Base-by-base conservation (phyloP, 208 protist species). In the Acanthamoeba divionensis region DNA sequence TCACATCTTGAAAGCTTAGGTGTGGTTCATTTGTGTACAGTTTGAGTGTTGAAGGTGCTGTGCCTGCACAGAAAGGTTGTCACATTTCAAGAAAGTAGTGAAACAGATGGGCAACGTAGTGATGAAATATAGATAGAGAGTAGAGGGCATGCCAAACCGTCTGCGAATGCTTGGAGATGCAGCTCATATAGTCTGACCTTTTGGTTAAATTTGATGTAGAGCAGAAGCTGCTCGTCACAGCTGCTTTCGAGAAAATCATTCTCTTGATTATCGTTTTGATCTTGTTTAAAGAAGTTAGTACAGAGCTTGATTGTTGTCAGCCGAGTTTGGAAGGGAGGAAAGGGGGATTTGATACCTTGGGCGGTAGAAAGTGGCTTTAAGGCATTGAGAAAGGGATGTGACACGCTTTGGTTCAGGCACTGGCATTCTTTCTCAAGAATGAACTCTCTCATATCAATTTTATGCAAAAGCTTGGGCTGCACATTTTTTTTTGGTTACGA, bases 381-480 rank as follows among this genome's bases (percentile, higher is more conserved):
- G n/a, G 55, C 21, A 33, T 4, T 8, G 2, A n/a, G 10, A 50
- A 79, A 79, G 3, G 47, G 44, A 31, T 79, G 69, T 24, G 7
- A 24, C 26, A 50, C 31, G 69, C 69, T 79, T 21, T 79, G 47
- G 33, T 79, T 79, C 47, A 79, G 69, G 44, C 69, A 79, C 45
- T 79, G 69, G 21, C 69, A 79, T n/a, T 44, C 69, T 24, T 79
- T 50, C n/a, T 29, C 47, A 13, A 79, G 47, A 2, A 79, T 55
- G 47, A 44, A 79, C 15, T 79, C 69, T 0, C 69, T 50, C 13
- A 79, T 50, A 44, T 79, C 69, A 8, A 79, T 54, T 31, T 79
- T 79, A 33, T 50, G 38, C 21, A 79, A 31, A n/a, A 79, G n/a
- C 69, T 79, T 79, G 9, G 69, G 69, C 69, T 79, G 69, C 26